Base-by-base conservation (phyloP, 495 filamentous ascomycete species). In the Aspergillus taichungensis region DNA sequence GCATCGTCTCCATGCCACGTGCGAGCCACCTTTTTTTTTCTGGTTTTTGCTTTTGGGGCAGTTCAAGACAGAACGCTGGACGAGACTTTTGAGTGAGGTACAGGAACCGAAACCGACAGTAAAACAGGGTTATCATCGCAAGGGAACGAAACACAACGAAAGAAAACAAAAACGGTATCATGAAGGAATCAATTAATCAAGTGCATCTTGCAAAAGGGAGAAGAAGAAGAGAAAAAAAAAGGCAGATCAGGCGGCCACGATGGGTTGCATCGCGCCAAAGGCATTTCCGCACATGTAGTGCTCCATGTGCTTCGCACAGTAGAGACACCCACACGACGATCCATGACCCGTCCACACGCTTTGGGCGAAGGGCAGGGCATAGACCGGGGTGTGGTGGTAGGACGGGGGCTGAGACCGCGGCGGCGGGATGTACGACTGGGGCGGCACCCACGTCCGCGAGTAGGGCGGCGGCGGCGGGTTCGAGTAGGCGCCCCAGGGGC, bases 261-360 rank as follows among this genome's bases (percentile, higher is more conserved):
- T 62, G 29, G 85, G 69, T 62, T 85, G 84, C 53, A 75, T 59
- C 13, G 80, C 63, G 52, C 80, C 63, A 46, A 69, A 87, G 37
- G 69, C 68, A 39, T 73, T 73, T 38, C 72, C 67, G 57, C 76
- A 76, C 55, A 88, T 79, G 57, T 88, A 87, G 12, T 76, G 63
- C 31, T 79, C 75, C 28, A 80, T 60, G 45, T 82, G 76, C 48
- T 77, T 81, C 8, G 69, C 64, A 62, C 86, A 91, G 43, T 79
- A 76, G 38, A 67, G 59, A 60, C 87, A 92, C 46, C 69, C 73
- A 59, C 85, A 92, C 13, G 82, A 85, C 28, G 74, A 72, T 37
- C 74, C 74, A 53, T 76, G 71, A 33, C 69, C 73, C 47, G 76
- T 74, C 78, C 82, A 84, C 28, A 71, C 66, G 58, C 64, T 71